These are phyloP conservation scores for Fusarium domesticum DNA, from an alignment of 2,329 filamentous ascomycete species.

Conservation along the genomic window DNA sequence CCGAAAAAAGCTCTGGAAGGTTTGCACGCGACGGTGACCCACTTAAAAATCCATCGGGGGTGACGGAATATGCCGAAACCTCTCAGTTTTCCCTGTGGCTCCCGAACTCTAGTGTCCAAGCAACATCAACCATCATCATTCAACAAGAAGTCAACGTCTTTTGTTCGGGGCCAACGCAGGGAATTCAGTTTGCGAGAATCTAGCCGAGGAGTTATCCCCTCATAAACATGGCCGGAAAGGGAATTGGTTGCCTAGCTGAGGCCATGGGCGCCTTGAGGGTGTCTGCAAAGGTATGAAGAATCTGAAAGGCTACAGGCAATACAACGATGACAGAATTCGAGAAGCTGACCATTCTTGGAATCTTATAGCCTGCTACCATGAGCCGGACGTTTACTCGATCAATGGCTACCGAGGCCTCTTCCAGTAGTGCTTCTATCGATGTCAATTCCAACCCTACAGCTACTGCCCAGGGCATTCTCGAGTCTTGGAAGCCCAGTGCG, in stretches of 20 bases:
- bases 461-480: conserved; percentile 34
- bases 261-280: conserved; percentile 50
- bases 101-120: conserved; percentile 28
- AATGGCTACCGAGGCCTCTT: conserved; percentile 53
- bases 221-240: conserved; percentile 46
- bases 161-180: not conserved
- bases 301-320: conserved; percentile 4
- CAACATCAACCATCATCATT: conserved; percentile 1
- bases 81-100: conserved; percentile 24
- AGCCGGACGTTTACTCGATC: conserved; percentile 48
- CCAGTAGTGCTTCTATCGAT: conserved; percentile 36
- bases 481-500: conserved; percentile 48
- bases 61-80: conserved; percentile 28
- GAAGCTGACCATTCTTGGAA: conserved; percentile 10
- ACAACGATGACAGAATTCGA: conserved; percentile 8
- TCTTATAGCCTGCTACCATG: conserved; percentile 33
- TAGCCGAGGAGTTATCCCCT: too few species aligned
- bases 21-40: conserved; percentile 20
- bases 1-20: conserved; percentile 32
- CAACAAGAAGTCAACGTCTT: not conserved
- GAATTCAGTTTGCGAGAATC: not conserved
- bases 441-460: conserved; percentile 26
- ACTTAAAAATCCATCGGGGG: conserved; percentile 25
- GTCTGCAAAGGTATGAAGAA: conserved; percentile 39
- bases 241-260: conserved; percentile 50